Evolutionary conservation across 2,329 filamentous ascomycete species (phyloP), one percentile per base, ranked within the genome.

Genomic region (Mariannaea elegans): DNA sequence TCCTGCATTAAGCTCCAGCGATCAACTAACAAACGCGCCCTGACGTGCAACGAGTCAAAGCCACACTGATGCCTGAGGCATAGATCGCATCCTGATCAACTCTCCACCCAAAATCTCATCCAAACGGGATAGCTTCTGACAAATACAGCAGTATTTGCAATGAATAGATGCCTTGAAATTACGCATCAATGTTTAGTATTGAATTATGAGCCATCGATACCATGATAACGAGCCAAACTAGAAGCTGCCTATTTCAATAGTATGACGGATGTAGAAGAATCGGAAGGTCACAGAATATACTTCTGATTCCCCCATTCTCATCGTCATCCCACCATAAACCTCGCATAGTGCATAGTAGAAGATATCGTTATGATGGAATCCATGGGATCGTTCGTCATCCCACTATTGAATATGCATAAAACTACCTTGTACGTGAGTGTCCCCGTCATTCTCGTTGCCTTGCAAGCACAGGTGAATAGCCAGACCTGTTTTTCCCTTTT

Each of bases 11-110:
- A 56, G 53, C 61, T 61, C 31, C 16, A 50, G 42, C 48, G 53
- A 51, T 48, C 39, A 34, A 32, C 55, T 58, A 59, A 16, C 55
- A 44, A 53, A 32, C 50, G 56, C 56, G 56, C 56, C 38, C 27
- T 13, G 16, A 41, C 49, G 31, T 54, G 39, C 50, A 50, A n/a
- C 32, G 21, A 19, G 39, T 44, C 31, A 41, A 41, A 3, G 3
- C 13, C 38, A 19, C n/a, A 18, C 41, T 57, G 6, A 14, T 67
- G 63, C 68, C 68, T 70, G 56, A 70, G 68, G 68, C 68, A 55
- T 18, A 21, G 31, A 50, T 16, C 7, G 27, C 27, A 7, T 31
- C 7, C 12, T 31, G 27, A 7, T n/a, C n/a, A n/a, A n/a, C n/a
- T 34, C 32, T 14, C 32, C 32, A 34, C 32, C 13, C 32, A 7